Percentiles rank a stretch among this genome's conserved stretches.
These are phyloP conservation scores for Ligustrum vulgare DNA, from an alignment of 257 asterid genomes.

Conservation along the genomic window DNA sequence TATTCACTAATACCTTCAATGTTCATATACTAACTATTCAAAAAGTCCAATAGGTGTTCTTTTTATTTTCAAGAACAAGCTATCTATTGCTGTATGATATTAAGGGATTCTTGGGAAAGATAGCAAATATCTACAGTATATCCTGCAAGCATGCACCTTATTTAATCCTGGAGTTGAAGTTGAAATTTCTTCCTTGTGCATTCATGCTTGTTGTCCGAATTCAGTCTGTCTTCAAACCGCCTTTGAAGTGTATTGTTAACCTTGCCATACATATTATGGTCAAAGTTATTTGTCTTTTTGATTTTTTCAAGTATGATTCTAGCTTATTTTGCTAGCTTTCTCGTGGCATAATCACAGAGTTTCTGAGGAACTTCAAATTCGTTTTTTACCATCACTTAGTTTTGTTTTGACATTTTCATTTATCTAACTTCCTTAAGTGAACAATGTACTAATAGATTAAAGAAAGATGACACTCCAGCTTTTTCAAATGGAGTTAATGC, in stretches of 20 bases:
- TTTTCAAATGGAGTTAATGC: constrained; percentile 52
- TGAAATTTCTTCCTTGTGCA: neutral
- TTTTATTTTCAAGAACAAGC: neutral
- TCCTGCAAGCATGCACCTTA: neutral
- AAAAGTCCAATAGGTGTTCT: neutral
- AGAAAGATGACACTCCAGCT: constrained; percentile 50
- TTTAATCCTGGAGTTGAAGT: neutral
- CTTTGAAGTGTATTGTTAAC: constrained; percentile 3
- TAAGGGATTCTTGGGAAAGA: neutral
- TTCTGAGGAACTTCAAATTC: neutral
- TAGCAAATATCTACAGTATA: neutral
- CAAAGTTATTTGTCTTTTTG: neutral
- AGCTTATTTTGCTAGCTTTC: constrained; percentile 4
- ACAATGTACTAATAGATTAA: constrained; percentile 36
- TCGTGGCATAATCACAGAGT: constrained; percentile 10
- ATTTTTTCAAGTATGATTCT: neutral
- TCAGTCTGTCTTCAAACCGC: neutral
- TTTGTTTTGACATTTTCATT: neutral
- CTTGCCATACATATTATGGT: constrained; percentile 5
- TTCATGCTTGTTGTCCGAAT: neutral
- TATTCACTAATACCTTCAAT: neutral
- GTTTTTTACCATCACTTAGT: constrained; percentile 8
- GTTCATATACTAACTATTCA: neutral
- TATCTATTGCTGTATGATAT: neutral
- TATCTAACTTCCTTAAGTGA: constrained; percentile 16